Percentiles rank a stretch among this genome's conserved stretches.
Evolutionary conservation across 164 flowering plant genomes (phyloP).

Genomic region (Dillenia turbinata): DNA sequence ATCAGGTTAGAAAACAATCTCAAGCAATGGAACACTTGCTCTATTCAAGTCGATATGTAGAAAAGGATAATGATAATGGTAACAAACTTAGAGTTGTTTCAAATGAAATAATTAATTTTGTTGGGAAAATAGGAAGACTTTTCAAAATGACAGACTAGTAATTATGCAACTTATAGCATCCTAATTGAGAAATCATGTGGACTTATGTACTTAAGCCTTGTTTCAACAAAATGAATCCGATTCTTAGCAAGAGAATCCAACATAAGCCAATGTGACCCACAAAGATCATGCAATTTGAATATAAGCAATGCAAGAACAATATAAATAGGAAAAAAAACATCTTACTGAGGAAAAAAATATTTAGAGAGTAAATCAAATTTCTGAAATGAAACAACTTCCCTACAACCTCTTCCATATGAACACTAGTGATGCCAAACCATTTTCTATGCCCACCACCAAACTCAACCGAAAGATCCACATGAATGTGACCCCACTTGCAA

Average conservation of each 20-base stretch:
- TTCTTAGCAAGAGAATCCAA: too few relatives aligned
- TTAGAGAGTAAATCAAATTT: constrained; percentile 60
- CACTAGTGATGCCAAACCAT: constrained; percentile 88
- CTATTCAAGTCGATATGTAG: constrained; percentile 91
- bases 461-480: constrained; percentile 87
- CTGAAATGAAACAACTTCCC: constrained; percentile 86
- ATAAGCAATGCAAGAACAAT: too few relatives aligned
- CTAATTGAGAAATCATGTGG: too few relatives aligned
- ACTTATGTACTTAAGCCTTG: too few relatives aligned
- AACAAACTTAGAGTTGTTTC: background rate
- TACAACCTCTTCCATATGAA: constrained; percentile 99
- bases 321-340: too few relatives aligned
- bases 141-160: too few relatives aligned
- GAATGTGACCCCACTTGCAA: constrained; percentile 61
- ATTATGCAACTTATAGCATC: too few relatives aligned
- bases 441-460: constrained; percentile 93
- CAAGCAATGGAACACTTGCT: constrained; percentile 97
- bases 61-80: background rate
- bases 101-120: too few relatives aligned
- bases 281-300: too few relatives aligned
- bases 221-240: too few relatives aligned
- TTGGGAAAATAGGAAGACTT: background rate
- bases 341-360: constrained; percentile 18
- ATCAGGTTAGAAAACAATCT: constrained; percentile 95
- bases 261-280: too few relatives aligned